phyloP scores from a whole-genome alignment of 75 land plant genomes.

The Pinus taeda region DNA sequence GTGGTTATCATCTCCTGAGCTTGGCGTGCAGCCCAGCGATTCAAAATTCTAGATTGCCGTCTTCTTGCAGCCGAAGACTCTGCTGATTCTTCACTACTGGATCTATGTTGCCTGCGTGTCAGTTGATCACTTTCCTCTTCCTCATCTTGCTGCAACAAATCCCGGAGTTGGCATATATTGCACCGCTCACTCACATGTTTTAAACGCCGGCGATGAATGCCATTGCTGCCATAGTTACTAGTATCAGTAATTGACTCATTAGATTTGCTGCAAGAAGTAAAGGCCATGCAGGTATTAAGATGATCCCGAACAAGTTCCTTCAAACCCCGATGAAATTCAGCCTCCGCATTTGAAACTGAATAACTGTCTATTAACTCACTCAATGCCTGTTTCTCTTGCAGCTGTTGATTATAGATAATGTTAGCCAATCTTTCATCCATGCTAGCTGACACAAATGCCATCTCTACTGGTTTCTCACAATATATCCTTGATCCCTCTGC shows the following conservation, averaged over 20 bases:
- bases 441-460: background rate
- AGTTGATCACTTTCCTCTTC: slow-evolving; percentile 48
- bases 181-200: slow-evolving; percentile 6
- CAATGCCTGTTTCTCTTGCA: slow-evolving; percentile 5
- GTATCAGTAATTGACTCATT: slow-evolving; percentile 2
- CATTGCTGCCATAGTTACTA: slow-evolving; percentile 5
- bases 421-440: slow-evolving; percentile 10
- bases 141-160: slow-evolving; percentile 3
- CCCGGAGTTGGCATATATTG: slow-evolving; percentile 6
- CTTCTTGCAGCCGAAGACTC: slow-evolving; percentile 13
- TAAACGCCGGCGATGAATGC: slow-evolving; percentile 3
- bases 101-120: slow-evolving; percentile 37
- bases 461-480: background rate
- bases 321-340: slow-evolving; percentile 25
- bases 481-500: background rate
- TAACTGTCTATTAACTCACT: slow-evolving; percentile 4
- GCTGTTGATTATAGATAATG: slow-evolving; percentile 1
- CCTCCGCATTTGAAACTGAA: slow-evolving; percentile 19
- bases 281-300: slow-evolving; percentile 28
- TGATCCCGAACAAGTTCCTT: slow-evolving; percentile 45
- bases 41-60: slow-evolving; percentile 13
- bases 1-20: slow-evolving; percentile 27
- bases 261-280: slow-evolving; percentile 27
- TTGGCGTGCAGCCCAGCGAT: slow-evolving; percentile 29
- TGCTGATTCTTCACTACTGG: slow-evolving; percentile 39